Base-by-base conservation (phyloP, 2,329 filamentous ascomycete genomes). In the Fusarium humuli region DNA sequence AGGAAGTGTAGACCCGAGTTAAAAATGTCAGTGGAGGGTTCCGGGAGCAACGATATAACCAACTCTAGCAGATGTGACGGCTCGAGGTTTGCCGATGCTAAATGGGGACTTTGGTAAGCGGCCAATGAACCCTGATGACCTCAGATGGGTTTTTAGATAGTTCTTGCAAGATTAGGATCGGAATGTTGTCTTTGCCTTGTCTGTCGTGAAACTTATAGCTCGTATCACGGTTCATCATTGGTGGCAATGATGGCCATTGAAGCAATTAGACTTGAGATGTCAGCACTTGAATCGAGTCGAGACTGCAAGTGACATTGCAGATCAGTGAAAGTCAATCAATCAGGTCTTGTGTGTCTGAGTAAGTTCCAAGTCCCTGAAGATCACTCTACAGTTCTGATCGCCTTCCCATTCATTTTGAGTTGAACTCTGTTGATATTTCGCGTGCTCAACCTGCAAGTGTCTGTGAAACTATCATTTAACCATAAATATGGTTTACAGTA, bases 51-150 rank as follows among this genome's bases (percentile, higher is more conserved):
- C 48, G 32, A 52, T 11, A 40, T 13, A 27, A 27, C 32, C 32
- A 52, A 25, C 49, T n/a, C 32, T 47, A 22, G 23, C 37, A 29
- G n/a, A 32, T 50, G 22, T 12, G 47, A 54, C 46, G 46, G 30
- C 34, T 61, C 30, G 20, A 30, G 5, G 40, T n/a, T 29, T 42
- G 44, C 62, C 63, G 61, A n/a, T 55, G 20, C 61, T 65, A 48
- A 55, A 55, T 55, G n/a, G 23, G 47, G 46, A 32, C 37, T 66
- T 32, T 44, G 42, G 34, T 58, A 66, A 55, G 37, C 30, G 18
- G 30, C 16, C 8, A 18, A 23, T 52, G 9, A 40, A 37, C 13
- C 12, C 14, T 11, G 18, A 42, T 49, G 18, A 29, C 10, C 16
- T 41, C 34, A 20, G 16, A 20, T 20, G 5, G 11, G 6, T 3